phyloP scores from a whole-genome alignment of 139 green algal genomes.

The Zygnema circumcarinatum region DNA sequence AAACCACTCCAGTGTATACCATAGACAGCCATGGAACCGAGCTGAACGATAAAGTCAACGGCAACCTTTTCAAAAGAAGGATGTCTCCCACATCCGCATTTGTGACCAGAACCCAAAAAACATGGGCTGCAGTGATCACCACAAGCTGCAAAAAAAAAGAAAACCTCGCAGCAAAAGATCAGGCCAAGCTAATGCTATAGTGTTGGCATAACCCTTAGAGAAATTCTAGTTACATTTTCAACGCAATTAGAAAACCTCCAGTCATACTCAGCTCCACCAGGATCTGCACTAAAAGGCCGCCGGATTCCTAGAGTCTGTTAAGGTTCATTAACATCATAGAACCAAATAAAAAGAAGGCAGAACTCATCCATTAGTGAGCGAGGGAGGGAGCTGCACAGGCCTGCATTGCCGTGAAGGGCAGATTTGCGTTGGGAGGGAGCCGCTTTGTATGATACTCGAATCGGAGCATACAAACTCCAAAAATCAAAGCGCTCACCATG shows the following conservation, averaged over 20 bases:
- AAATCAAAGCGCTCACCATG: constrained; percentile 75
- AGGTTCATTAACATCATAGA: not conserved
- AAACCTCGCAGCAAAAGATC: not conserved
- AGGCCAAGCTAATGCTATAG: not conserved
- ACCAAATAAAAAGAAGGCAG: not conserved
- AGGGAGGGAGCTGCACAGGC: not conserved
- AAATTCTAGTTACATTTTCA: not conserved
- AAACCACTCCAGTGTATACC: constrained; percentile 68
- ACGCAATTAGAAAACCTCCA: too few species aligned
- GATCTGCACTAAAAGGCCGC: too few species aligned
- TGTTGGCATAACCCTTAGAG: not conserved
- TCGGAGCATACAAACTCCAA: constrained; percentile 76
- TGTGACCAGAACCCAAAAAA: constrained; percentile 3
- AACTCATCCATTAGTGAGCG: too few species aligned
- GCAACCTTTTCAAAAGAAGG: not conserved
- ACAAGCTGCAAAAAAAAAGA: constrained; percentile 58
- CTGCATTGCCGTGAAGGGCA: constrained; percentile 60
- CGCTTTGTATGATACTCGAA: constrained; percentile 57
- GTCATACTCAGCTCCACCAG: too few species aligned
- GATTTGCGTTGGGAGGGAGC: not conserved
- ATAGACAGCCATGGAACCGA: constrained; percentile 53
- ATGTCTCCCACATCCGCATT: not conserved
- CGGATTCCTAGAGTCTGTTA: too few species aligned
- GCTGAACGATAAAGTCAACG: not conserved
- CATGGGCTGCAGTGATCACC: constrained; percentile 45